These are phyloP conservation scores for Domatiomyces catenatus DNA, from an alignment of 2,329 filamentous ascomycete species.

Conservation along the genomic window DNA sequence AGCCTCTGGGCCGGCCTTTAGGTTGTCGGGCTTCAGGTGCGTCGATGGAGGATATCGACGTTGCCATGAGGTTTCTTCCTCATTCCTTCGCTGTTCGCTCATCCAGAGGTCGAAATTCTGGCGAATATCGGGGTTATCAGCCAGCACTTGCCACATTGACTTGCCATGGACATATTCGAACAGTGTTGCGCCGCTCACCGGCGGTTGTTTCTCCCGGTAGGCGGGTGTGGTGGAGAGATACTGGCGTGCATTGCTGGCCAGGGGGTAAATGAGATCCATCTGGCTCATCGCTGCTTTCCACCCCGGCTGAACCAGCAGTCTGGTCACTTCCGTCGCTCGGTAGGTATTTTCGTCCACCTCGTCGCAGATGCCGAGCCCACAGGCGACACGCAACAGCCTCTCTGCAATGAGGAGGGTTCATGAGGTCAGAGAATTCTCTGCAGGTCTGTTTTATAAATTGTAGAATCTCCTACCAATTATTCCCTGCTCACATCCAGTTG, in stretches of 20 bases:
- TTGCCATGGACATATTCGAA: neutral
- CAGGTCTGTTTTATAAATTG: too few relatives aligned
- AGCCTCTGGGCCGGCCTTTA: conserved; percentile 4
- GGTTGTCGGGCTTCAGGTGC: neutral
- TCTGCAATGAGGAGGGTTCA: too few relatives aligned
- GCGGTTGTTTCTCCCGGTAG: neutral
- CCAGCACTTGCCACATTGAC: neutral
- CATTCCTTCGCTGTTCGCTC: neutral
- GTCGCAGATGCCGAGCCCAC: neutral
- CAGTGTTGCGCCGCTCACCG: neutral
- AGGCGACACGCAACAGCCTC: too few relatives aligned
- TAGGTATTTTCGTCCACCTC: neutral
- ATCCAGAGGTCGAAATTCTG: neutral
- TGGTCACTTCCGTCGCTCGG: neutral
- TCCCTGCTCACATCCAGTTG: too few relatives aligned
- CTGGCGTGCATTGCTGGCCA: neutral
- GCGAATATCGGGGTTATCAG: neutral
- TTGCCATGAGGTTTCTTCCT: neutral
- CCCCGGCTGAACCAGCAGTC: neutral
- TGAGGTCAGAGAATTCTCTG: too few relatives aligned
- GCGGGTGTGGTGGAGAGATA: too few relatives aligned
- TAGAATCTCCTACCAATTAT: too few relatives aligned
- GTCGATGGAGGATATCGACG: neutral
- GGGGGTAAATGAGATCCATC: neutral
- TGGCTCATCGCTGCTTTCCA: neutral